Conservation (phyloP, 2,329 filamentous ascomycete species). For the Colletotrichum tanaceti region DNA sequence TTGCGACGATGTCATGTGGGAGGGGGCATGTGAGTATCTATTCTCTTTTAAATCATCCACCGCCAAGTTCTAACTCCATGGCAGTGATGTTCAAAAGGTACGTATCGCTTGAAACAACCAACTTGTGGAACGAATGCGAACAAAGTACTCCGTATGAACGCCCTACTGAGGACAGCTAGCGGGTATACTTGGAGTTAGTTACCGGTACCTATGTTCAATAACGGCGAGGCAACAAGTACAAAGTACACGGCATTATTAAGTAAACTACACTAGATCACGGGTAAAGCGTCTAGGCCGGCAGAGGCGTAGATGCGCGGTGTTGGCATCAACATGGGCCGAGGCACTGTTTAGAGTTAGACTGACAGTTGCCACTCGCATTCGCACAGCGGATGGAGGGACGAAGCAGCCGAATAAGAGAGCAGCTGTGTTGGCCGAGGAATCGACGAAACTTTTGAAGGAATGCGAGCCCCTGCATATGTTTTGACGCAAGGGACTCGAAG, state of each 20-base stretch:
- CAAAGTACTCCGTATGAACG: not conserved
- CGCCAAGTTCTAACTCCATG: no score
- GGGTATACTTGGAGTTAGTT: no score
- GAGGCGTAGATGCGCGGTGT: not conserved
- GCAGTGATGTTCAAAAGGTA: not conserved
- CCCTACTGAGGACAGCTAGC: not conserved
- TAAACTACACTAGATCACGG: not conserved
- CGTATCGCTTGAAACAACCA: not conserved
- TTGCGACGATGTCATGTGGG: no score
- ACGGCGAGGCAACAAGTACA: not conserved
- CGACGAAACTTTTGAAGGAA: constrained; percentile 10
- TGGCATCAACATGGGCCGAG: not conserved
- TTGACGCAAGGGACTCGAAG: no score
- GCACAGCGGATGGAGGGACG: not conserved
- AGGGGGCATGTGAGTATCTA: no score
- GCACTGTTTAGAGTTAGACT: not conserved
- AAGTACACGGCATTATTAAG: not conserved
- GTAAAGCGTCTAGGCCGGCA: not conserved
- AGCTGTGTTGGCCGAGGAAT: not conserved
- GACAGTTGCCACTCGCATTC: constrained; percentile 23
- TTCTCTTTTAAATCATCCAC: no score
- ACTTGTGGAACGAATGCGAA: not conserved
- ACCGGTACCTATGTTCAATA: constrained; percentile 11
- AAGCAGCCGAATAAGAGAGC: constrained; percentile 13
- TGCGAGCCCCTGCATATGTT: constrained; percentile 29